Evolutionary conservation across 1,139 yeast genomes (phyloP).

Genomic region (Saccharomyces hybrid): DNA sequence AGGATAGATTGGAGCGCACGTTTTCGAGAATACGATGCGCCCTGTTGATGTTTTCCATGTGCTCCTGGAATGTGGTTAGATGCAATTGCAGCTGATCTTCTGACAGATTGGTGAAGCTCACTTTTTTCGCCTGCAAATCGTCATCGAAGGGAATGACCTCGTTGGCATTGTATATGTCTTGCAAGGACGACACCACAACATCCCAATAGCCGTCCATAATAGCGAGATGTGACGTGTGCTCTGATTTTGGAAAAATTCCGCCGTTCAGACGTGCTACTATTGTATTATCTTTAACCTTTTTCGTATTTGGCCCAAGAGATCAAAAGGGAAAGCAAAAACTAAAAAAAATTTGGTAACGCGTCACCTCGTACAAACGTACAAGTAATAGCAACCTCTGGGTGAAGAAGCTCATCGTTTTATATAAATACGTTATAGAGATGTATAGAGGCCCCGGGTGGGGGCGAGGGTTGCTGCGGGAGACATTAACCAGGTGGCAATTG

Average conservation of each 20-base stretch:
- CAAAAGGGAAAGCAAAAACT: not conserved
- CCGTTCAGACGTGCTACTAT: not conserved
- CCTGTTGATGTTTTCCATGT: conserved; percentile 50
- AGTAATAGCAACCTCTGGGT: not conserved
- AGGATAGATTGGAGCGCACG: conserved; percentile 29
- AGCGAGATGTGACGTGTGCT: not conserved
- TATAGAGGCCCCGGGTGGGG: not conserved
- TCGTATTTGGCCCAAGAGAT: not conserved
- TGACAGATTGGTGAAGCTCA: conserved; percentile 28
- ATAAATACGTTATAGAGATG: not conserved
- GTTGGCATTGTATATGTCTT: conserved; percentile 57
- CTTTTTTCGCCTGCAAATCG: conserved; percentile 31
- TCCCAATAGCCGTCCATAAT: conserved; percentile 55
- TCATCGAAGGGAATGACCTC: conserved; percentile 49
- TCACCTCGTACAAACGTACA: conserved; percentile 1
- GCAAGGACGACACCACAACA: conserved; percentile 54
- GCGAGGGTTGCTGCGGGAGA: not conserved
- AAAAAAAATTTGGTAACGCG: not conserved
- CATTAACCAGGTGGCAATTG: conserved; percentile 88
- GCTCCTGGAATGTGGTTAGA: conserved; percentile 41
- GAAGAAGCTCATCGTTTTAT: not conserved
- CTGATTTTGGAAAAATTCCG: not conserved
- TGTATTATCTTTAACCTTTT: not conserved
- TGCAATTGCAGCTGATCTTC: conserved; percentile 38
- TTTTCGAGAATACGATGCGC: conserved; percentile 41